phyloP scores from a whole-genome alignment of 257 asterid genomes.

The Solanum chmielewskii region DNA sequence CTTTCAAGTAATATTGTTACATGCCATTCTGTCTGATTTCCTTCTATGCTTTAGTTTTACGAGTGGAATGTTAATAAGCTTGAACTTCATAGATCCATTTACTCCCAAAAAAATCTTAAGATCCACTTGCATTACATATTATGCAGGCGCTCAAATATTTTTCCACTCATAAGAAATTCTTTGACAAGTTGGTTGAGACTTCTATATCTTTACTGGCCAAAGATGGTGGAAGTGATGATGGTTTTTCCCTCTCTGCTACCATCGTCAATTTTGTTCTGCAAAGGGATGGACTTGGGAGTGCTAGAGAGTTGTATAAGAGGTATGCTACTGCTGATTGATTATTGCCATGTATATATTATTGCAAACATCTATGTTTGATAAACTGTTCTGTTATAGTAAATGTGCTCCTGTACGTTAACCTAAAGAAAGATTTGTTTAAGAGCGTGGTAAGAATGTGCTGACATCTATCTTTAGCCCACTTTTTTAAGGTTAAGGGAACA shows the following conservation, averaged over 20 bases:
- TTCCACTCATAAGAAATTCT: constrained; percentile 41
- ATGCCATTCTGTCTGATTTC: background rate
- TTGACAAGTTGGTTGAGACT: constrained; percentile 67
- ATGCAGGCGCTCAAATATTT: constrained; percentile 76
- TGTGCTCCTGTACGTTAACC: background rate
- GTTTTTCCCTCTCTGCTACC: constrained; percentile 68
- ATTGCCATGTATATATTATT: background rate
- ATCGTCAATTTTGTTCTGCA: constrained; percentile 48
- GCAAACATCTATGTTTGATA: background rate
- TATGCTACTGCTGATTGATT: constrained; percentile 9
- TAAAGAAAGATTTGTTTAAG: background rate
- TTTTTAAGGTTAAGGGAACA: background rate
- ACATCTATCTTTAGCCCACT: background rate
- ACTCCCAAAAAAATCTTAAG: background rate
- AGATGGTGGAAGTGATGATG: constrained; percentile 71
- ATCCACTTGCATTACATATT: constrained; percentile 4
- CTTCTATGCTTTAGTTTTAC: background rate
- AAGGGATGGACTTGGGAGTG: constrained; percentile 56
- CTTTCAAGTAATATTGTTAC: background rate
- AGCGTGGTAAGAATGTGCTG: background rate
- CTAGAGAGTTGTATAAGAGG: constrained; percentile 74
- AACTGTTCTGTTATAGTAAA: background rate
- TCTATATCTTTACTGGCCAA: constrained; percentile 38
- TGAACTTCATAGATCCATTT: background rate
- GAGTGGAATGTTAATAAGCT: background rate